Conservation (phyloP, 2,329 filamentous ascomycete genomes). For the Didymella lethalis region DNA sequence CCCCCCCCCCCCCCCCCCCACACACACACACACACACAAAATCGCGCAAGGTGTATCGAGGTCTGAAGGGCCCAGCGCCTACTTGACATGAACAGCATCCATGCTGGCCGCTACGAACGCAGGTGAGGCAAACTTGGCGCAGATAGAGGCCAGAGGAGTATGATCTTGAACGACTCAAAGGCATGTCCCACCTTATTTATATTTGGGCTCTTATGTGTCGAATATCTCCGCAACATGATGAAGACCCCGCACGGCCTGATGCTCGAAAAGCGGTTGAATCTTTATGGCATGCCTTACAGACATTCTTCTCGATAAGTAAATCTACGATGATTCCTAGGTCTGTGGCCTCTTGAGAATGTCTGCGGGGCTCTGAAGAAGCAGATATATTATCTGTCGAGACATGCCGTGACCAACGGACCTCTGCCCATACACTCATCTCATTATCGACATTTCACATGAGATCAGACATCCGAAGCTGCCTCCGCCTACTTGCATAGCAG, state of each 20-base stretch:
- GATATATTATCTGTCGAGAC: background rate
- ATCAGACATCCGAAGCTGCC: background rate
- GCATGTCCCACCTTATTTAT: background rate
- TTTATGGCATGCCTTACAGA: background rate
- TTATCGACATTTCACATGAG: background rate
- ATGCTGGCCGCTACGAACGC: background rate
- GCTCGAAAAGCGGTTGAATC: background rate
- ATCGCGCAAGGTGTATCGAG: background rate
- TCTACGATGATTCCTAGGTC: background rate
- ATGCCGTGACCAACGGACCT: background rate
- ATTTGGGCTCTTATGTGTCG: background rate
- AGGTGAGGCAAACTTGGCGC: background rate
- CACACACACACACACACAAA: background rate
- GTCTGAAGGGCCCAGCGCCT: background rate
- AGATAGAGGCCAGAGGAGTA: background rate
- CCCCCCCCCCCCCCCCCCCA: background rate
- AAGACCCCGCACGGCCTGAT: background rate
- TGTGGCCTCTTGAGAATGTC: background rate
- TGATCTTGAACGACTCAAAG: background rate
- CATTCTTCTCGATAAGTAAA: background rate
- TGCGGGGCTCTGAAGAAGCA: background rate
- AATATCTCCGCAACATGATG: background rate
- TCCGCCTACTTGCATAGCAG: background rate
- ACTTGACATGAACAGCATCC: background rate
- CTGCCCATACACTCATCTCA: background rate